These are phyloP conservation scores for Thalassiosira exigua DNA, from an alignment of 352 stramenopile genomes.

Conservation along the genomic window DNA sequence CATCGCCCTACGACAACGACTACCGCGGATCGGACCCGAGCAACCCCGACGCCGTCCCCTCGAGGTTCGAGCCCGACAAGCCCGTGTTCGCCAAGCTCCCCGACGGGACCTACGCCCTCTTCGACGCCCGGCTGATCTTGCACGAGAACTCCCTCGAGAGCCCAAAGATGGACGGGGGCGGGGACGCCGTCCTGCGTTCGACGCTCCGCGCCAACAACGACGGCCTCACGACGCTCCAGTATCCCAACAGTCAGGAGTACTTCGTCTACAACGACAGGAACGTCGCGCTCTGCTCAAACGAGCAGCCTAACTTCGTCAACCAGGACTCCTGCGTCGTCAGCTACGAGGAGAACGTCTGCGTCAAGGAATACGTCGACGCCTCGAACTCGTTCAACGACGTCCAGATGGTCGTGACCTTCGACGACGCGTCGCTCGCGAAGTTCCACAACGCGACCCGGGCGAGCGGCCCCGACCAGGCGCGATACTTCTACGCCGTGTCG, in stretches of 20 bases:
- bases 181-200: slow-evolving; percentile 10
- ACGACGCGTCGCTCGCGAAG: slow-evolving; percentile 20
- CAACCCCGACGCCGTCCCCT: slow-evolving; percentile 22
- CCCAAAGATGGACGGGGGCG: slow-evolving; percentile 23
- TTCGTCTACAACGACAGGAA: slow-evolving; percentile 35
- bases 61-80: slow-evolving; percentile 30
- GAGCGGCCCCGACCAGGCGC: neutral
- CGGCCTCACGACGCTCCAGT: slow-evolving; percentile 5
- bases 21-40: slow-evolving; percentile 23
- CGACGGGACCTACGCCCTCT: slow-evolving; percentile 25
- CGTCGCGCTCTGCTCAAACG: slow-evolving; percentile 42
- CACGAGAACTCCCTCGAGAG: slow-evolving; percentile 36
- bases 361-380: slow-evolving; percentile 6
- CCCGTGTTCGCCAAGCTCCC: slow-evolving; percentile 41
- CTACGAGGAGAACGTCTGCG: slow-evolving; percentile 29
- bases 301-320: slow-evolving; percentile 37
- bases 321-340: slow-evolving; percentile 27
- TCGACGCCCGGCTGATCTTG: slow-evolving; percentile 29
- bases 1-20: slow-evolving; percentile 40
- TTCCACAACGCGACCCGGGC: slow-evolving; percentile 9
- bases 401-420: slow-evolving; percentile 26
- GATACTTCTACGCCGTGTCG: slow-evolving; percentile 11
- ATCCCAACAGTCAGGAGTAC: neutral
- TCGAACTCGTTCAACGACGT: slow-evolving; percentile 17
- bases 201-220: neutral